These are phyloP conservation scores for Backusella mclennaniae DNA, from an alignment of 192 early-diverging fungal species.

Conservation along the genomic window DNA sequence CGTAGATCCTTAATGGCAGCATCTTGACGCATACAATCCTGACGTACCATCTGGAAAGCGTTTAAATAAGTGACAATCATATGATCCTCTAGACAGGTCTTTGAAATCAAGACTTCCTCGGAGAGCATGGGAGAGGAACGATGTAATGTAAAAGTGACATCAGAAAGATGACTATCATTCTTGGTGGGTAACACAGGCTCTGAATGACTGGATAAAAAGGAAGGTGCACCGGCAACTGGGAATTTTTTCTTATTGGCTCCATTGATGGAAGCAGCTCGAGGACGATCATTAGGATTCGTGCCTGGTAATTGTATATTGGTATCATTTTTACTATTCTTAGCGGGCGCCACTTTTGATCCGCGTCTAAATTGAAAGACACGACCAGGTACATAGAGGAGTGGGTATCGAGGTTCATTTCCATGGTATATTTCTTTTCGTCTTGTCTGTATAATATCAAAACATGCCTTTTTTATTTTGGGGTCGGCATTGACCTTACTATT, in stretches of 20 bases:
- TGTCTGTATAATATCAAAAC: constrained; percentile 35
- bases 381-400: constrained; percentile 36
- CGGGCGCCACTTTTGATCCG: neutral
- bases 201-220: constrained; percentile 10
- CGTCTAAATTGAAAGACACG: constrained; percentile 35
- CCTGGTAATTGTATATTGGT: neutral
- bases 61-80: constrained; percentile 36
- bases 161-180: neutral
- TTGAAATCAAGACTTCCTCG: constrained; percentile 34
- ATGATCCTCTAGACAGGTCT: constrained; percentile 41
- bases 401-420: constrained; percentile 26
- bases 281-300: neutral
- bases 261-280: neutral
- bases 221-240: neutral
- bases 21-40: constrained; percentile 22
- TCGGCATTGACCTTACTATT: constrained; percentile 28
- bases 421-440: constrained; percentile 34
- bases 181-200: neutral
- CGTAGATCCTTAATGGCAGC: neutral
- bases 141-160: constrained; percentile 32
- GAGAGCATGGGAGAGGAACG: constrained; percentile 21
- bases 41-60: constrained; percentile 25
- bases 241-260: neutral
- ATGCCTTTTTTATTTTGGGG: constrained; percentile 20
- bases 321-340: neutral